A percentile compares a stretch with the other conserved stretches of the same genome.
These are phyloP conservation scores for Coemansia sp. DNA, from an alignment of 192 early-diverging fungal genomes.

Conservation along the genomic window DNA sequence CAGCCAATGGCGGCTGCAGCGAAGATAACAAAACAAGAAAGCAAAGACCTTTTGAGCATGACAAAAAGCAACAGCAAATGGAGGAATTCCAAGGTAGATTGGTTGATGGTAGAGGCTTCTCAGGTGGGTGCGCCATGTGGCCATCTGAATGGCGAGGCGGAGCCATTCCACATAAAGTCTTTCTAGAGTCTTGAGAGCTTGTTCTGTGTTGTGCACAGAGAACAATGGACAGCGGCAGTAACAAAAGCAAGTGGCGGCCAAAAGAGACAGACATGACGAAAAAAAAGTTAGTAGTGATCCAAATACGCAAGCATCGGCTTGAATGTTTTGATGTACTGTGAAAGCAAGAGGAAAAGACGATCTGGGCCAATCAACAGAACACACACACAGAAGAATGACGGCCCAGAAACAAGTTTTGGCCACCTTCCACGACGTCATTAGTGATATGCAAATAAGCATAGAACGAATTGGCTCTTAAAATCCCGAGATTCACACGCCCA, in stretches of 20 bases:
- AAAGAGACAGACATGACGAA: neutral
- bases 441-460: neutral
- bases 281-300: too few relatives aligned
- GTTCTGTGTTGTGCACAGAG: neutral
- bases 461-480: constrained; percentile 1
- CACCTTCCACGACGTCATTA: neutral
- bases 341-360: too few relatives aligned
- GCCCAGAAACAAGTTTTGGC: too few relatives aligned
- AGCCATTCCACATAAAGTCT: too few relatives aligned
- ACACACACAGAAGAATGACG: too few relatives aligned
- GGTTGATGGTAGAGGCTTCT: neutral
- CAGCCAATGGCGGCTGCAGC: constrained; percentile 15
- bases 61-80: neutral
- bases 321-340: too few relatives aligned
- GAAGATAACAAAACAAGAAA: neutral
- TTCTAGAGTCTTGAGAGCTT: too few relatives aligned
- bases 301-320: too few relatives aligned
- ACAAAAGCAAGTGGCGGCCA: neutral
- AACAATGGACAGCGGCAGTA: neutral
- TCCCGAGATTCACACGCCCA: constrained; percentile 6
- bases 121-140: neutral
- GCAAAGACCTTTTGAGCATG: neutral
- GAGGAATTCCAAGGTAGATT: neutral
- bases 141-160: neutral
- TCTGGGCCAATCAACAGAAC: too few relatives aligned